Base-by-base conservation (phyloP, 495 filamentous ascomycete species). In the Hypoxylon lenormandii region DNA sequence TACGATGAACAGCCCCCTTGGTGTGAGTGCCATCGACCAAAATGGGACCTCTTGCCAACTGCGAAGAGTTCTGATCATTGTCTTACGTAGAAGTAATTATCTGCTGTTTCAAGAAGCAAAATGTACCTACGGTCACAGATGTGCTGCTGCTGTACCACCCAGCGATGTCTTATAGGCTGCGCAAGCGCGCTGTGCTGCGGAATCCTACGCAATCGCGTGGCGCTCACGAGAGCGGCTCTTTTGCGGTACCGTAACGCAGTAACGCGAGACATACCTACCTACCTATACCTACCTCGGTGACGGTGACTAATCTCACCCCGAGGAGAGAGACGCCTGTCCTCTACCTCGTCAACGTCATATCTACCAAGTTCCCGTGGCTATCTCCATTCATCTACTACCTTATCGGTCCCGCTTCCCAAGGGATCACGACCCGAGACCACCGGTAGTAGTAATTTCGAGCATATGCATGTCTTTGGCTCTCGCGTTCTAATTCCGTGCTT, bases 201-300 rank as follows among this genome's bases (percentile, higher is more conserved):
- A 48, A 66, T 66, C 58, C 62, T 59, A 66, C 63, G 37, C 47
- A 26, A 55, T 66, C 62, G 68, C 68, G 68, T 71, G 68, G 52
- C 47, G 53, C 51, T 45, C 30, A 40, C 45, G 21, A 36, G 62
- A 36, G 62, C 62, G 58, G 57, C 64, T 68, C 42, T 59, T 60
- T 26, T 22, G 15, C 26, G 7, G 26, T 7, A 7, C 30, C 4
- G 30, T 8, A 8, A 33, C 30, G 28, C 22, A 36, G 48, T 61
- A 60, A 50, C 60, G 46, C 48, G 33, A 63, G 47, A 59, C 60
- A 60, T 55, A 11, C 60, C 15, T 36, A 33, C 30, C 30, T 33
- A 33, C 30, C 30, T 33, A 33, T 2, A 26, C 40, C n/a, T n/a
- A n/a, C n/a, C n/a, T n/a, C n/a, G n/a, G n/a, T n/a, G n/a, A n/a